Base-by-base conservation (phyloP, 148 eudicot species). In the Camellia lanceoleosa region DNA sequence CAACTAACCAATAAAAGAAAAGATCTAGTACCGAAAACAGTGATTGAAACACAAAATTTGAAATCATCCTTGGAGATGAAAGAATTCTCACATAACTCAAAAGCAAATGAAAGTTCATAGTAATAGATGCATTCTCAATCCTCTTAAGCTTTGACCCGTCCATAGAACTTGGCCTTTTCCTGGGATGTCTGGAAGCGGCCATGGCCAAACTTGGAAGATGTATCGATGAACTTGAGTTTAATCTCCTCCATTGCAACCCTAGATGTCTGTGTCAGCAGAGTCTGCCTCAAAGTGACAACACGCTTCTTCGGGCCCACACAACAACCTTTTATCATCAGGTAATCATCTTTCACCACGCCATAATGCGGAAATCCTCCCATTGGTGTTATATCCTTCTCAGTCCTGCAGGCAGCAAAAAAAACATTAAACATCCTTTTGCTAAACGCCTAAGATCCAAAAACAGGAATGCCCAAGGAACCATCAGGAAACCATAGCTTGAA, bases 311-410 rank as follows among this genome's bases (percentile, higher is more conserved):
- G 87, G 19, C 87, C 90, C 16, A 87, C 87, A 47, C 87, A 83
- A 76, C 90, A 83, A 2, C 90, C 90, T 74, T 87, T 87, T n/a
- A 87, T 87, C 90, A 87, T 61, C 73, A 87, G 64, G 63, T 70
- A 87, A 62, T 87, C 90, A 46, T 79, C 87, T 51, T 83, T 87
- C 80, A 87, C 90, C 68, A 80, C 82, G 8, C 89, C 89, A 51
- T 84, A 87, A 74, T 87, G 89, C 3, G 89, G 89, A 67, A 86
- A 86, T 20, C 89, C 89, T 55, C 89, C 89, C 83, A 86, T 81
- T 60, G 90, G 90, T 41, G 90, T 87, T 51, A 87, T 81, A 18
- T 85, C 90, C 79, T 87, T 87, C 83, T 87, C 88, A 41, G 90
- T 87, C 82, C 90, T 87, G 62, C 10, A 66, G 64, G 23, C 44